These are phyloP conservation scores for Tripidium arundinaceum DNA, from an alignment of 202 grass and related monocot genomes.

Conservation along the genomic window DNA sequence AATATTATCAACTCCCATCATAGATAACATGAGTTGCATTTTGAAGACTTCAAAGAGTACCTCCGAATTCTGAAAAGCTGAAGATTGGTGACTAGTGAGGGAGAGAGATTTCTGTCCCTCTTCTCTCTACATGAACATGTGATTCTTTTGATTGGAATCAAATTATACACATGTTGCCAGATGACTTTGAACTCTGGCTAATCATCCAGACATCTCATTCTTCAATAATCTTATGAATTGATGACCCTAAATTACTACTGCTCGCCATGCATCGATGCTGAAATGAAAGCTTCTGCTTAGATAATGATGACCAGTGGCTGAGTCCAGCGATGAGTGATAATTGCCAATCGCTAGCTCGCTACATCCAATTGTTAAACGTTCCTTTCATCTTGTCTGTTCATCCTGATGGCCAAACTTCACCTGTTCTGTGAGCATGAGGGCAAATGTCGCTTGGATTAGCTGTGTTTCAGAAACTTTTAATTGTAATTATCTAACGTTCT, in stretches of 20 bases:
- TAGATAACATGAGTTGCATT: neutral
- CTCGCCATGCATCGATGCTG: neutral
- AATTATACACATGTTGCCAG: conserved; percentile 4
- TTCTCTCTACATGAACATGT: too few species aligned
- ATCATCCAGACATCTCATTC: neutral
- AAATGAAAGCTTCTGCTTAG: neutral
- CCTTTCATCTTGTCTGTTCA: neutral
- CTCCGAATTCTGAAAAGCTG: neutral
- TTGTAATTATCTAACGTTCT: neutral
- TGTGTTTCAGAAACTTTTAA: neutral
- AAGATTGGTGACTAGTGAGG: too few species aligned
- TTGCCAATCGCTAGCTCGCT: neutral
- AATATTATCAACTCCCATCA: neutral
- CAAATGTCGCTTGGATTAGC: neutral
- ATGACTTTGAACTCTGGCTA: conserved; percentile 13
- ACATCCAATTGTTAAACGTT: neutral
- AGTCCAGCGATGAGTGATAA: neutral
- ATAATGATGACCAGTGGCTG: neutral
- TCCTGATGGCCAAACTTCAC: neutral
- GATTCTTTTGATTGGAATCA: conserved; percentile 33
- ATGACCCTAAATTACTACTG: neutral
- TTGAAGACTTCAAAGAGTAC: neutral
- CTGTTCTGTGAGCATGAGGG: neutral
- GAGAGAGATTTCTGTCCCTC: too few species aligned
- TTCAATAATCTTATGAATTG: conserved; percentile 14